Percentiles rank a stretch among this genome's conserved stretches.
Evolutionary conservation across 1,139 yeast species (phyloP).

Genomic region (Candida albicans): DNA sequence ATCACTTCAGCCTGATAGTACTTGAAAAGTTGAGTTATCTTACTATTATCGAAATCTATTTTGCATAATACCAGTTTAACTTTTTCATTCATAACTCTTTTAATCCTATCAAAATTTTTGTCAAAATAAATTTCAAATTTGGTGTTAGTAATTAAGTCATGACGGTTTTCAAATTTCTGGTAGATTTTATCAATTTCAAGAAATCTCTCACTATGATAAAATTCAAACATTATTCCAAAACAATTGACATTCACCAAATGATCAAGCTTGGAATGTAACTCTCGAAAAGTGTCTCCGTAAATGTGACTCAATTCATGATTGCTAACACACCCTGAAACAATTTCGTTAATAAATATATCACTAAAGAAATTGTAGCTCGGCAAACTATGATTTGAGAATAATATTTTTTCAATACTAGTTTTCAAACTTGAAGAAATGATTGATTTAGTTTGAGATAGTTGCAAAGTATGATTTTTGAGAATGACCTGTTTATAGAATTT

Average conservation of each 20-base stretch:
- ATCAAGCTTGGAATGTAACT: slow-evolving; percentile 2
- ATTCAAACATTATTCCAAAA: slow-evolving; percentile 9
- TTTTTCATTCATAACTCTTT: slow-evolving; percentile 7
- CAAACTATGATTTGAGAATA: not conserved
- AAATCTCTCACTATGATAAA: slow-evolving; percentile 1
- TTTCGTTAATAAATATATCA: slow-evolving; percentile 5
- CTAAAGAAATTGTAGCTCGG: slow-evolving; percentile 8
- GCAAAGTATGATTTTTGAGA: not conserved
- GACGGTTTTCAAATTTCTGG: not conserved
- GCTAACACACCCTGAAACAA: slow-evolving; percentile 1
- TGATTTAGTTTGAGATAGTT: not conserved
- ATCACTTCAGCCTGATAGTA: slow-evolving; percentile 11
- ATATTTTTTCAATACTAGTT: not conserved
- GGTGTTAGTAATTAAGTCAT: not conserved
- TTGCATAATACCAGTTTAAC: slow-evolving; percentile 2
- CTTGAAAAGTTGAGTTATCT: slow-evolving; percentile 15
- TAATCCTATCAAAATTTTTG: slow-evolving; percentile 6
- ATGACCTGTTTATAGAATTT: slow-evolving; percentile 20
- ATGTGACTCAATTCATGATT: slow-evolving; percentile 14
- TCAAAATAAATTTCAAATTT: slow-evolving; percentile 8
- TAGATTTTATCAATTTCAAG: not conserved
- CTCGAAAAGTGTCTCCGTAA: slow-evolving; percentile 8
- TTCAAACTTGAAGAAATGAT: slow-evolving; percentile 4
- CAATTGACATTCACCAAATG: slow-evolving; percentile 11
- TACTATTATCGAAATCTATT: not conserved